Evolutionary conservation across 2,329 filamentous ascomycete genomes (phyloP).

Genomic region (Scedosporium aurantiacum): DNA sequence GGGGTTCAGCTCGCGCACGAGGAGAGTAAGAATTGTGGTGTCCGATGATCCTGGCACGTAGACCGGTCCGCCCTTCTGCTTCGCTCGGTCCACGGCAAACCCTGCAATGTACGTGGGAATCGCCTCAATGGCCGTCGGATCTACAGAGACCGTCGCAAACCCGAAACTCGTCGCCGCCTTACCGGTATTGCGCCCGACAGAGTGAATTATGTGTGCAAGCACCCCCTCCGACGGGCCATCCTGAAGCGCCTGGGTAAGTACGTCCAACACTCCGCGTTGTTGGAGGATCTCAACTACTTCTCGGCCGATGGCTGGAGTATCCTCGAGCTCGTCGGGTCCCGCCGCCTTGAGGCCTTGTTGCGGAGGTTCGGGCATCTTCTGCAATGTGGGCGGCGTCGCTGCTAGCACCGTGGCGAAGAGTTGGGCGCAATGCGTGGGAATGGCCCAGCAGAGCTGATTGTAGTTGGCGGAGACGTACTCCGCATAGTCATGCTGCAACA

Average conservation of each 20-base stretch:
- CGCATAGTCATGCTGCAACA: slow-evolving; percentile 88
- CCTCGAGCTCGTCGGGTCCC: slow-evolving; percentile 66
- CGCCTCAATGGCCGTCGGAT: slow-evolving; percentile 64
- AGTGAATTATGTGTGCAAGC: slow-evolving; percentile 65
- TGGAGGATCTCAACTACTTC: slow-evolving; percentile 48
- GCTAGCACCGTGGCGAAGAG: slow-evolving; percentile 80
- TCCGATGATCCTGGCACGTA: slow-evolving; percentile 37
- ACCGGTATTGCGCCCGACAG: slow-evolving; percentile 49
- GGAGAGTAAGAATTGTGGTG: slow-evolving; percentile 60
- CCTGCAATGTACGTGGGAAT: slow-evolving; percentile 75
- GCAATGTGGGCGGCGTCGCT: slow-evolving; percentile 59
- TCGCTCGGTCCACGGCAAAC: slow-evolving; percentile 51
- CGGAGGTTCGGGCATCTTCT: slow-evolving; percentile 64
- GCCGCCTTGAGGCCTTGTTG: slow-evolving; percentile 58
- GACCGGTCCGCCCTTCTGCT: slow-evolving; percentile 47
- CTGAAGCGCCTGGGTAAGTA: slow-evolving; percentile 48
- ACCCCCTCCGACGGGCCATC: slow-evolving; percentile 58
- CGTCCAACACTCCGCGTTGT: slow-evolving; percentile 42
- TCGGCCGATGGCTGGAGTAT: slow-evolving; percentile 53
- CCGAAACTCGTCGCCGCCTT: slow-evolving; percentile 52
- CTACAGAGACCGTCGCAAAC: slow-evolving; percentile 54
- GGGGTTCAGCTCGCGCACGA: slow-evolving; percentile 63
- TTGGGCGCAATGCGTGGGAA: slow-evolving; percentile 77
- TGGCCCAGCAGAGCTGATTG: slow-evolving; percentile 65
- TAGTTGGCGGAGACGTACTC: slow-evolving; percentile 88